Evolutionary conservation across 2,329 filamentous ascomycete genomes (phyloP), one percentile per base, ranked within the genome.

Genomic region (Fusarium brevicatenulatum): DNA sequence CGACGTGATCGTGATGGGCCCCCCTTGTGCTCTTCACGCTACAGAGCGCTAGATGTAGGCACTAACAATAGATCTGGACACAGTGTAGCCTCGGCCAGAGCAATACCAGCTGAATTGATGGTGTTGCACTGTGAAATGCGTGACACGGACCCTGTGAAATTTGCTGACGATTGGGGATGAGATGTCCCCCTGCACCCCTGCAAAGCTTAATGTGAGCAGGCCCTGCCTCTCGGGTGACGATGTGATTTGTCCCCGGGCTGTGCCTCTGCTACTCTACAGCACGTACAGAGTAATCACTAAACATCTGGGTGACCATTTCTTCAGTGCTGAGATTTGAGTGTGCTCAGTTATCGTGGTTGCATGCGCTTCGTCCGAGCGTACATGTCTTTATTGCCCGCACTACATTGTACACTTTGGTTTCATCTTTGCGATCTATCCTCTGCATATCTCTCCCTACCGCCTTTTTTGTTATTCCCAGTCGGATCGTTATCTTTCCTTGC

Each of bases 21-120:
- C 9, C n/a, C 30, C 42, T n/a, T 30, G 32, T 47, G 43, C 43
- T 25, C 15, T 23, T 32, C 10, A n/a, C 55, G 21, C 55, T 58
- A 57, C 40, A 4, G 49, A 10, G 7, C 15, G 9, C 50, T 36
- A 25, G 21, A 12, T 16, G 13, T 2, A 28, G 50, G 13, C 50
- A 28, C 50, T 54, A 54, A 54, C 50, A 28, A 54, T 54, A 57
- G 58, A 61, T 61, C 49, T 43, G 49, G 50, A 36, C 58, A 54
- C 40, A 43, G 37, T 52, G 54, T 28, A 57, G 57, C 49, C 39
- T 54, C 63, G 25, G 64, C 39, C 8, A 23, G 21, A 10, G 25
- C 42, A 18, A 9, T 4, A 28, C 12, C 34, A 50, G 57, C 57
- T 60, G 54, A 57, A 36, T 13, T 13, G 21, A 18, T 28, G 10